Evolutionary conservation across 2,329 filamentous ascomycete species (phyloP), one percentile per base, ranked within the genome.

Genomic region (Zasmidium citrigriseum): DNA sequence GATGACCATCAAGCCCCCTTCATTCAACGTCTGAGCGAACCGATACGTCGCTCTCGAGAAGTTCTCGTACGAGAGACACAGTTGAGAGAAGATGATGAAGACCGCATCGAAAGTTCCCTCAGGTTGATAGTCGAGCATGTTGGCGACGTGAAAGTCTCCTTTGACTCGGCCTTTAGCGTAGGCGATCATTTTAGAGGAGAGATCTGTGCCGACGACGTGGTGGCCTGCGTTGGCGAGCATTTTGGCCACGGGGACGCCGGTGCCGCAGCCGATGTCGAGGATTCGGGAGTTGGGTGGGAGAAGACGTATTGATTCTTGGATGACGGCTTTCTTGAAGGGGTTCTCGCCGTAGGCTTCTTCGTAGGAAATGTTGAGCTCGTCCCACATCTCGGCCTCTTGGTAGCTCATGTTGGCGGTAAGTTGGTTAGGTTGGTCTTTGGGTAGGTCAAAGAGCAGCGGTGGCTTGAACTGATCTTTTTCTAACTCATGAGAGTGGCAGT

Each of bases 221-320:
- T 68, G 59, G 25, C 69, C 68, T 9, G 67, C 68, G 7, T 66
- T 53, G 10, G 65, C 60, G 3, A 74, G 62, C 53, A 68, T 67
- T 23, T 64, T 38, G 1, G 70, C 62, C 18, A 69, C 70, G 4
- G 71, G 70, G 11, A 61, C 58, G n/a, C 71, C 72, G 4, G 71
- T 72, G 2, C 72, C 72, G 54, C 69, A 73, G 18, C 71, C 72
- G 4, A n/a, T n/a, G n/a, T n/a, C n/a, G n/a, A n/a, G n/a, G n/a
- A n/a, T n/a, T n/a, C n/a, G n/a, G n/a, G n/a, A 73, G 61, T 46
- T 73, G 21, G 5, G 24, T 18, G 25, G 47, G n/a, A 60, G 29
- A 2, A 58, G 22, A 12, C 29, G n/a, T 24, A 63, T 63, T 2
- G 58, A 54, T n/a, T 54, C 41, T 34, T 44, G 21, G 4, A 60